phyloP scores from a whole-genome alignment of 768 basidiomycete genomes.

The Mycena olivaceomarginata region DNA sequence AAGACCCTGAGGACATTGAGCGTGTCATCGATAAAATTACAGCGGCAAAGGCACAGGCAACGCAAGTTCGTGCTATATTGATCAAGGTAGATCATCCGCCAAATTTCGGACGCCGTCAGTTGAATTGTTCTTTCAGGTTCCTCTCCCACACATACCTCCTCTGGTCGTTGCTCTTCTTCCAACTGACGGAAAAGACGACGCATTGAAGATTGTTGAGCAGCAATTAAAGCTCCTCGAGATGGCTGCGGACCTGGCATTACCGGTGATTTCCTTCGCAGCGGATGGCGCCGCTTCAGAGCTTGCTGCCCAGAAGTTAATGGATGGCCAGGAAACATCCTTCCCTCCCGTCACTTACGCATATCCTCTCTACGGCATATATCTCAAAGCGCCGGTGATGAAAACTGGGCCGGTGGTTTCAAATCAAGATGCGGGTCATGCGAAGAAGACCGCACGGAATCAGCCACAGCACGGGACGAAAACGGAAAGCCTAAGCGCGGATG shows the following conservation, averaged over 20 bases:
- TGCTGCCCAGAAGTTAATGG: slow-evolving; percentile 48
- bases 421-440: too few species aligned
- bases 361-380: slow-evolving; percentile 46
- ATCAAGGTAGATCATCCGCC: too few species aligned
- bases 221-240: slow-evolving; percentile 46
- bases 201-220: slow-evolving; percentile 45
- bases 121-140: slow-evolving; percentile 37
- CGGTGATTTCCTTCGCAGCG: slow-evolving; percentile 42
- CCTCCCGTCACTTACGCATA: slow-evolving; percentile 46
- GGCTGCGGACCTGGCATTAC: slow-evolving; percentile 43
- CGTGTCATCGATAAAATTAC: slow-evolving; percentile 44
- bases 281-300: slow-evolving; percentile 51
- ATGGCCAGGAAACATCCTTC: slow-evolving; percentile 27
- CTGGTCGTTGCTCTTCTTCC: slow-evolving; percentile 49
- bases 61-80: slow-evolving; percentile 52
- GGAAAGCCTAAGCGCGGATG: slow-evolving; percentile 46
- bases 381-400: slow-evolving; percentile 45
- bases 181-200: slow-evolving; percentile 49
- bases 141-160: slow-evolving; percentile 47
- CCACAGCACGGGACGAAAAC: slow-evolving; percentile 40
- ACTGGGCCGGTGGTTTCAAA: slow-evolving; percentile 45
- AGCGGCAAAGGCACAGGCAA: slow-evolving; percentile 45
- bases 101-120: slow-evolving; percentile 37
- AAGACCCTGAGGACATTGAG: slow-evolving; percentile 49
- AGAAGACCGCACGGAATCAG: slow-evolving; percentile 47